Evolutionary conservation across 345 rosid species (phyloP), one percentile per base, ranked within the genome.

Genomic region (Rhodamnia rubescens): DNA sequence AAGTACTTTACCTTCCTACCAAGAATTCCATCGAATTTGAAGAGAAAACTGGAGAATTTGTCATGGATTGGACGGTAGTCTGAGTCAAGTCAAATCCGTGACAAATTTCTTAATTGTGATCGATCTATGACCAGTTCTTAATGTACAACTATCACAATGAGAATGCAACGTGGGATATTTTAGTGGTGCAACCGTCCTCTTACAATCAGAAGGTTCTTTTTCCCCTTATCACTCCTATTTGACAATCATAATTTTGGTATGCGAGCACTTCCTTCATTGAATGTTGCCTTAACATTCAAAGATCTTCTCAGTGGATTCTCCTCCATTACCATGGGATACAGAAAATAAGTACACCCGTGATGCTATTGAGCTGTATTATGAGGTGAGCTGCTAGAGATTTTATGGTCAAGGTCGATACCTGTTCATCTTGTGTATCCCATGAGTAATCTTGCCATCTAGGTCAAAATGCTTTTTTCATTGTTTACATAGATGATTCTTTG

Each of bases 271-370:
- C 80, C 80, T 69, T 36, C 47, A 18, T 69, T 36, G 47, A 20
- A 32, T 69, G 47, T 36, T n/a, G 89, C 97, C 96, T 94, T 93
- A 95, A 87, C 92, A 56, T 85, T 88, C 90, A 59, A 86, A 97
- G 97, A 94, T 97, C 93, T 95, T 93, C 87, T 94, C 97, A 86
- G 98, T 95, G 87, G 88, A 90, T 89, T 90, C 89, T 82, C 95
- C 95, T 7, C 94, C 95, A 24, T 84, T 96, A 84, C 90, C 94
- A 44, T 95, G 98, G 99, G 99, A 97, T 86, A 86, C 74, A 74
- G 89, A 94, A 89, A 93, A 91, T 47, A 86, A 89, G 53, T 97
- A 97, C 87, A 90, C 95, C 26, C 95, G 95, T 58, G 94, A 93
- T 82, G 91, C 91, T 75, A 87, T 97, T 87, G 97, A 97, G 91